Evolutionary conservation across 202 grass and related monocot species (phyloP).

Genomic region (Dendrocalamus latiflorus): DNA sequence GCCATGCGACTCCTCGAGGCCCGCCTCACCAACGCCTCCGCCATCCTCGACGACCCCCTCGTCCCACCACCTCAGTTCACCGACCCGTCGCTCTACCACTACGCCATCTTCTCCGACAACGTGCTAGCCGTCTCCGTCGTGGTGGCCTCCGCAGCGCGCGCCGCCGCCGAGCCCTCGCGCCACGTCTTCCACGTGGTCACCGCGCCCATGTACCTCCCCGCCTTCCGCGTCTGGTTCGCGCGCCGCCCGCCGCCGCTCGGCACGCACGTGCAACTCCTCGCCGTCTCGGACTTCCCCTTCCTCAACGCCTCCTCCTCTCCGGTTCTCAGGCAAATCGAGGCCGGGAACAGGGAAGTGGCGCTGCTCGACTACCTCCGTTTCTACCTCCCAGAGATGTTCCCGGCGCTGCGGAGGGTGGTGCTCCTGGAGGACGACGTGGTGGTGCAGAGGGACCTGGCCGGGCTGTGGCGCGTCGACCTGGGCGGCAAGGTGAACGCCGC

Average conservation of each 20-base stretch:
- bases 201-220: constrained; percentile 83
- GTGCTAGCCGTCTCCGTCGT: constrained; percentile 80
- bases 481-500: constrained; percentile 92
- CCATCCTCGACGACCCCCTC: constrained; percentile 38
- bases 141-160: constrained; percentile 61
- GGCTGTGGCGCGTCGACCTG: constrained; percentile 70
- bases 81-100: constrained; percentile 67
- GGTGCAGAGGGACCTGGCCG: constrained; percentile 70
- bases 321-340: constrained; percentile 63
- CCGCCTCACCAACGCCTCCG: constrained; percentile 55
- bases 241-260: constrained; percentile 61
- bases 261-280: constrained; percentile 67
- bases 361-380: constrained; percentile 87
- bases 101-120: constrained; percentile 86
- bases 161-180: constrained; percentile 54
- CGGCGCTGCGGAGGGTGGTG: constrained; percentile 55
- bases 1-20: constrained; percentile 96
- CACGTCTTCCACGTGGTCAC: constrained; percentile 96
- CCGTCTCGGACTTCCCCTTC: constrained; percentile 59
- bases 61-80: constrained; percentile 24
- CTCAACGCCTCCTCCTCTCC: constrained; percentile 75
- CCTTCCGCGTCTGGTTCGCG: constrained; percentile 81
- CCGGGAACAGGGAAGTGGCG: constrained; percentile 53
- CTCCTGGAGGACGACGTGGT: constrained; percentile 94
- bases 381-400: constrained; percentile 95